Evolutionary conservation across 495 filamentous ascomycete species (phyloP).

Genomic region (Recurvomyces mirabilis): DNA sequence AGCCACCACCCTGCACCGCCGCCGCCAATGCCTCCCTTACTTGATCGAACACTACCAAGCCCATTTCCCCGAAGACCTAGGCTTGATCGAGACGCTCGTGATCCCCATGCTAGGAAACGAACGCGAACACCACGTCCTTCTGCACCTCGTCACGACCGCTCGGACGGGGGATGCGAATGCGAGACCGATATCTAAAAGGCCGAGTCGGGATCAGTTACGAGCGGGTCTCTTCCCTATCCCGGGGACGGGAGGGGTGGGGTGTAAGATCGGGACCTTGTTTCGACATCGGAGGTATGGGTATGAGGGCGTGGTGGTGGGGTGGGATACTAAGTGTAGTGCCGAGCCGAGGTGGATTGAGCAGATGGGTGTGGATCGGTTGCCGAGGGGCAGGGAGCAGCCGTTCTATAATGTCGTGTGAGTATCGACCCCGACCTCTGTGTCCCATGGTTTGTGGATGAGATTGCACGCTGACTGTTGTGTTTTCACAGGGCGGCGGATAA

Average conservation of each 20-base stretch:
- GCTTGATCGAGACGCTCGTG: slow-evolving; percentile 54
- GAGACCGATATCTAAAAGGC: neutral
- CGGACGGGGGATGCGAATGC: slow-evolving; percentile 7
- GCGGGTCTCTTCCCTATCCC: slow-evolving; percentile 39
- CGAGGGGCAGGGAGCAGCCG: slow-evolving; percentile 55
- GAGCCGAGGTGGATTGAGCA: slow-evolving; percentile 46
- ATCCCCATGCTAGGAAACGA: slow-evolving; percentile 45
- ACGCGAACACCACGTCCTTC: slow-evolving; percentile 41
- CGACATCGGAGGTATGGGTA: slow-evolving; percentile 72
- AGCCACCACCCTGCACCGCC: slow-evolving; percentile 34
- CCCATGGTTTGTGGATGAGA: neutral
- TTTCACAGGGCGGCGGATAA: slow-evolving; percentile 56
- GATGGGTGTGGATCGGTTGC: slow-evolving; percentile 52
- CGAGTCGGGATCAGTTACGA: neutral
- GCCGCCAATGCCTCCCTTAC: slow-evolving; percentile 53
- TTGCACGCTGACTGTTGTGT: neutral
- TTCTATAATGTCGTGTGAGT: slow-evolving; percentile 74
- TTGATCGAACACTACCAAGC: slow-evolving; percentile 55
- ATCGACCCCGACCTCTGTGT: neutral
- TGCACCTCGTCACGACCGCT: slow-evolving; percentile 7
- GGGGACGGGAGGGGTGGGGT: slow-evolving; percentile 54
- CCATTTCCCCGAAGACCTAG: slow-evolving; percentile 50
- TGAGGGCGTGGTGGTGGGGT: slow-evolving; percentile 71
- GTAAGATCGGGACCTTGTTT: slow-evolving; percentile 75
- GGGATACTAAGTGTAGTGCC: slow-evolving; percentile 54